phyloP scores from a whole-genome alignment of 2,329 filamentous ascomycete genomes.

The Diaporthe caulivora region DNA sequence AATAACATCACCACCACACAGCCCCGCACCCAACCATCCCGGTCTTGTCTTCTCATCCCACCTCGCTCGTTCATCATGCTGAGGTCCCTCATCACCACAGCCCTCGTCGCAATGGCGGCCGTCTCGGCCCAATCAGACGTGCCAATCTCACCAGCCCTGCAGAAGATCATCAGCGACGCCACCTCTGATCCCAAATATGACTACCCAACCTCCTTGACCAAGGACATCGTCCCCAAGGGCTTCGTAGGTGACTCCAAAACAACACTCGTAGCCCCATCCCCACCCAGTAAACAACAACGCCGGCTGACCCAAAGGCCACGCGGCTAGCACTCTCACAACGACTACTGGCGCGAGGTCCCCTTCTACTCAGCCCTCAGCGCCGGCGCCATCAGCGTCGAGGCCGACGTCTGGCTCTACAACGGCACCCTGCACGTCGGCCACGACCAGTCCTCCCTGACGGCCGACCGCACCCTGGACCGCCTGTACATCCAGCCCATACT shows the following conservation, averaged over 20 bases:
- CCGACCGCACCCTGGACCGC: conserved; percentile 66
- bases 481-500: conserved; percentile 75
- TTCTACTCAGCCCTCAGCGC: conserved; percentile 71
- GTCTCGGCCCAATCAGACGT: conserved; percentile 35
- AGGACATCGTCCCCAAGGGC: conserved; percentile 65
- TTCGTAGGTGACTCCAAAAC: conserved; percentile 49
- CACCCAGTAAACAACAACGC: neutral
- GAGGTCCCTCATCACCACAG: neutral
- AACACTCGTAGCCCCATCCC: too few species aligned
- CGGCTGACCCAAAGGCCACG: neutral
- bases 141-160: conserved; percentile 33
- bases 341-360: conserved; percentile 76
- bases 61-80: conserved; percentile 22
- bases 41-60: neutral
- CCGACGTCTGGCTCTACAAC: conserved; percentile 74
- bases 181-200: conserved; percentile 48
- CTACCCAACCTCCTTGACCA: conserved; percentile 65
- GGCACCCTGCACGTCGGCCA: conserved; percentile 73
- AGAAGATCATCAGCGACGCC: conserved; percentile 33
- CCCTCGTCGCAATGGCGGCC: neutral
- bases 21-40: neutral
- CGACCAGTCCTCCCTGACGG: conserved; percentile 63
- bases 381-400: conserved; percentile 74
- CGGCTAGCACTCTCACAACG: conserved; percentile 72
- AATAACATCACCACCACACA: neutral